Evolutionary conservation across 305 asterid genomes (phyloP).

Genomic region (Fraxinus sp.): DNA sequence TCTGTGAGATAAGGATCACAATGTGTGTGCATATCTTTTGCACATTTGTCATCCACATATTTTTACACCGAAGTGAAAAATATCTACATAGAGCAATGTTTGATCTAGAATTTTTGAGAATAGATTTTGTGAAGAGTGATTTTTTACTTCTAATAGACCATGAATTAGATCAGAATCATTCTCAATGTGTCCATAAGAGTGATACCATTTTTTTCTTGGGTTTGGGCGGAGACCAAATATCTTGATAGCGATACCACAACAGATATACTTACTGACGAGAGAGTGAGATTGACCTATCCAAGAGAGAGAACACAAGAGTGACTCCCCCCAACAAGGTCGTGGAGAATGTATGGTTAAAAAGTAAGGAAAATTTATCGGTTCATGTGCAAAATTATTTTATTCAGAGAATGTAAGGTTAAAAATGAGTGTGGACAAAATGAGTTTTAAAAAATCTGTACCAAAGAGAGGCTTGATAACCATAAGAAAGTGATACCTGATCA

Average conservation of each 20-base stretch:
- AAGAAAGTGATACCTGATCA: background rate
- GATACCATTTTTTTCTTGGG: background rate
- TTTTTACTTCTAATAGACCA: background rate
- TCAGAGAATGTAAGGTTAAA: background rate
- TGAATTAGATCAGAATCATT: background rate
- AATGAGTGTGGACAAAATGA: background rate
- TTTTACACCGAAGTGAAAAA: background rate
- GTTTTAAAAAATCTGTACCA: background rate
- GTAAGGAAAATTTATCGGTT: background rate
- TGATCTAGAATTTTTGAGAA: background rate
- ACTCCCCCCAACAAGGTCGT: background rate
- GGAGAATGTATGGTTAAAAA: background rate
- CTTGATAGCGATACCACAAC: background rate
- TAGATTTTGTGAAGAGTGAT: background rate
- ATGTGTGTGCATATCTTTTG: background rate
- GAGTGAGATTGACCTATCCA: background rate
- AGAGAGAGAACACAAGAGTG: background rate
- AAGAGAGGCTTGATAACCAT: background rate
- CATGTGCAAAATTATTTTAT: background rate
- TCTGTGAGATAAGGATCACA: background rate
- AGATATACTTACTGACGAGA: background rate
- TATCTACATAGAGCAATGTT: background rate
- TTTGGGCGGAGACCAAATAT: background rate
- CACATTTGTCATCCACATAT: background rate
- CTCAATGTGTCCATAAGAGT: background rate